phyloP scores from a whole-genome alignment of 1,284 basidiomycete genomes.

The Papiliotrema nemorosa region DNA sequence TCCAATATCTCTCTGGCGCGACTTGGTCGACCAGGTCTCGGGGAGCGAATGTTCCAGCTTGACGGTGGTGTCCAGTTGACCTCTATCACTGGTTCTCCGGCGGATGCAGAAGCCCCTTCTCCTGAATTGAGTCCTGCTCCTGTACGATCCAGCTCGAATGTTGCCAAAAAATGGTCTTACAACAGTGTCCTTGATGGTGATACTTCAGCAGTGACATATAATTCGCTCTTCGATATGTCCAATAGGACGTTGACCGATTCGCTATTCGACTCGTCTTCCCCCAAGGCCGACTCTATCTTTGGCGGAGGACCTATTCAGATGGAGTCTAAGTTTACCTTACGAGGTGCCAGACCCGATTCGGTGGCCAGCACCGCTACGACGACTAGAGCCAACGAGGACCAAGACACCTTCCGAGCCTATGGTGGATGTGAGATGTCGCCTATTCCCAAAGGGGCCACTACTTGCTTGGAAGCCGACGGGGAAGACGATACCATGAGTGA shows the following conservation, averaged over 20 bases:
- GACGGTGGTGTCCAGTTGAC: constrained; percentile 60
- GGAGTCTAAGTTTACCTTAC: constrained; percentile 23
- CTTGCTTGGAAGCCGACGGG: constrained; percentile 25
- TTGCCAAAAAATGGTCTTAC: constrained; percentile 10
- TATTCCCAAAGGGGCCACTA: constrained; percentile 3
- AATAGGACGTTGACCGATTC: constrained; percentile 57
- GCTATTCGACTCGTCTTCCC: constrained; percentile 53
- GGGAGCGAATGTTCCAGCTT: constrained; percentile 81
- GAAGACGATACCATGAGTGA: constrained; percentile 27
- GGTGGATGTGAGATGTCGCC: background rate
- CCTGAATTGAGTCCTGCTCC: constrained; percentile 37
- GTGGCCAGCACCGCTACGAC: constrained; percentile 15
- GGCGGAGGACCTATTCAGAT: constrained; percentile 38
- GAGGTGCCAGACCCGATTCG: constrained; percentile 28
- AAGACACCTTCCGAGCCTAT: constrained; percentile 30
- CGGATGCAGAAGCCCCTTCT: constrained; percentile 40
- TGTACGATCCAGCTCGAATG: background rate
- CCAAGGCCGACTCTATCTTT: constrained; percentile 59
- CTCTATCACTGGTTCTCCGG: constrained; percentile 66
- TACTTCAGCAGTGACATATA: background rate
- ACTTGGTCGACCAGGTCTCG: constrained; percentile 67
- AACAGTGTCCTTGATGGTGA: constrained; percentile 38
- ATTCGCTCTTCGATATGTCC: background rate
- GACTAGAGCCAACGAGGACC: constrained; percentile 6
- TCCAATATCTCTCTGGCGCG: constrained; percentile 62